Percentiles rank a stretch among this genome's conserved stretches.
Conservation (phyloP, 2,329 filamentous ascomycete species). For the Monosporascus sp. region DNA sequence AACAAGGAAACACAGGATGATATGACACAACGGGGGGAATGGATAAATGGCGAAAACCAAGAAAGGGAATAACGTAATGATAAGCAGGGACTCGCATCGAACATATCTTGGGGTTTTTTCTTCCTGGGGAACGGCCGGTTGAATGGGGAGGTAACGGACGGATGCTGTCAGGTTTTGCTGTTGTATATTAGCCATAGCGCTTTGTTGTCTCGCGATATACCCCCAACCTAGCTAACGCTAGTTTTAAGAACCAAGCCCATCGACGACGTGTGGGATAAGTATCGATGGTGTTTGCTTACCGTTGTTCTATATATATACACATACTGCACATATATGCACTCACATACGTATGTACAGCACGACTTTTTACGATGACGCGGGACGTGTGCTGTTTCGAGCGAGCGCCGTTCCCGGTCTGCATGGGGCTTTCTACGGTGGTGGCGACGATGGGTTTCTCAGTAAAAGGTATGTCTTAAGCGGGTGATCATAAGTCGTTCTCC, state of each 20-base stretch:
- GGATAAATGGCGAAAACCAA: neutral
- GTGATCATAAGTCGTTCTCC: too few relatives aligned
- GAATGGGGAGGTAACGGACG: too few relatives aligned
- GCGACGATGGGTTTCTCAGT: too few relatives aligned
- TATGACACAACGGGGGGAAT: neutral
- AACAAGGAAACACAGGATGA: neutral
- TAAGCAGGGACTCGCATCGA: neutral
- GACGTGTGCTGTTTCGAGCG: too few relatives aligned
- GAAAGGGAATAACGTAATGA: neutral
- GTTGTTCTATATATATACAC: too few relatives aligned
- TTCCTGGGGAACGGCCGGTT: neutral
- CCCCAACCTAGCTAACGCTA: neutral
- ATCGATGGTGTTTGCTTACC: too few relatives aligned
- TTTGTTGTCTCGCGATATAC: neutral
- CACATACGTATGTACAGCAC: neutral
- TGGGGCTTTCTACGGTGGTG: too few relatives aligned
- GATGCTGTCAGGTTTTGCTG: too few relatives aligned
- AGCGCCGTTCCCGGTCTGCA: too few relatives aligned
- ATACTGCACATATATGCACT: neutral
- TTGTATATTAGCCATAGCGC: neutral
- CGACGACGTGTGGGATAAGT: too few relatives aligned
- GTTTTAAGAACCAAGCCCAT: neutral
- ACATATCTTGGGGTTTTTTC: neutral
- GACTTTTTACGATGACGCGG: too few relatives aligned
- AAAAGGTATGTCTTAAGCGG: too few relatives aligned